Percentiles rank a stretch among this genome's conserved stretches.
phyloP scores from a whole-genome alignment of 495 filamentous ascomycete genomes.

The Aspergillus coremiiformis region DNA sequence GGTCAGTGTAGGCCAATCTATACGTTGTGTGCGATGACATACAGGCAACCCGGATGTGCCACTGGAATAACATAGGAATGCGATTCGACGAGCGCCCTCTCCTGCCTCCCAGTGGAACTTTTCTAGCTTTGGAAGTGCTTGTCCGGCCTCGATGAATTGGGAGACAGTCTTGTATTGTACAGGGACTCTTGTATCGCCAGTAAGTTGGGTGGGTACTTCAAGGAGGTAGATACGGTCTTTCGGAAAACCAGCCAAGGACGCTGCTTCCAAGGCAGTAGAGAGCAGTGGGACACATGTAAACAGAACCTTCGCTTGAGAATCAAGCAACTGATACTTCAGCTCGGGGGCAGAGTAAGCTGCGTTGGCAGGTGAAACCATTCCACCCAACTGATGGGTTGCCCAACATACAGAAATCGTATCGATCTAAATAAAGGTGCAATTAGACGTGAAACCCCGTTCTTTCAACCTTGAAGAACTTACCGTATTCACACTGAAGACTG shows the following conservation, averaged over 20 bases:
- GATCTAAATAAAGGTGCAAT: conserved; percentile 45
- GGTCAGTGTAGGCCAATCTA: neutral
- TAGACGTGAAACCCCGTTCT: neutral
- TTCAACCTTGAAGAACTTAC: conserved; percentile 39
- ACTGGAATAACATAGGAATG: conserved; percentile 84
- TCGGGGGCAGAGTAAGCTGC: conserved; percentile 72
- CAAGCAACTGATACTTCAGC: conserved; percentile 69
- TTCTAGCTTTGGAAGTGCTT: conserved; percentile 53
- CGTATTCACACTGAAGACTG: conserved; percentile 72
- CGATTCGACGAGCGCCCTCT: conserved; percentile 66
- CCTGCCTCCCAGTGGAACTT: conserved; percentile 62
- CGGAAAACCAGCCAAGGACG: conserved; percentile 58
- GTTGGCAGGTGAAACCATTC: conserved; percentile 73
- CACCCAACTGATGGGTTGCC: conserved; percentile 68
- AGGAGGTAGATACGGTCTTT: conserved; percentile 68
- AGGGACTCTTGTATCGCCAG: conserved; percentile 39
- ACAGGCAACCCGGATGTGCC: conserved; percentile 83
- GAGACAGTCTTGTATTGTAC: conserved; percentile 61
- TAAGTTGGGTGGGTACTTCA: conserved; percentile 51
- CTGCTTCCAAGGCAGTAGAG: conserved; percentile 60
- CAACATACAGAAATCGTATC: conserved; percentile 71
- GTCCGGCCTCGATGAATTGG: conserved; percentile 60
- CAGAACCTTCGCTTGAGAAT: conserved; percentile 65
- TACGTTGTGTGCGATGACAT: conserved; percentile 17
- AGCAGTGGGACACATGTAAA: conserved; percentile 77